These are phyloP conservation scores for Aspergillus cavernicola DNA, from an alignment of 495 filamentous ascomycete genomes.

Conservation along the genomic window DNA sequence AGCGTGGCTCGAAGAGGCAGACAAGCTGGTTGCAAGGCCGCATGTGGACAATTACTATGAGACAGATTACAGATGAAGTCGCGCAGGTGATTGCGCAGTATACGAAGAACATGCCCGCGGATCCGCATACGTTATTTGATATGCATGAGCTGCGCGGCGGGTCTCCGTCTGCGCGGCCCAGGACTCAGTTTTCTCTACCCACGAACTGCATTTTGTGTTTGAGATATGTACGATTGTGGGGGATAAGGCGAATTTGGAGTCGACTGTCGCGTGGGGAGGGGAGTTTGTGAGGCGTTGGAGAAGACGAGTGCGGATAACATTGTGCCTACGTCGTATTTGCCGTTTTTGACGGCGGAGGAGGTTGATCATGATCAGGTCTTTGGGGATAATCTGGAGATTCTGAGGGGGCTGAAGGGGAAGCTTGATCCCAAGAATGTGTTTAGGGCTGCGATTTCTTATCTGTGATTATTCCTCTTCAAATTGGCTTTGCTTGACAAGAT, in stretches of 20 bases:
- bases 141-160: conserved; percentile 30
- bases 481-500: no score
- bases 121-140: conserved; percentile 21
- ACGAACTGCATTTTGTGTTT: conserved; percentile 37
- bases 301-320: conserved; percentile 17
- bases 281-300: conserved; percentile 13
- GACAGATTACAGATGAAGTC: conserved; percentile 18
- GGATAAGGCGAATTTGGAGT: neutral
- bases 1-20: conserved; percentile 14
- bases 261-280: conserved; percentile 25
- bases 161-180: conserved; percentile 9
- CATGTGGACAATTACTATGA: conserved; percentile 21
- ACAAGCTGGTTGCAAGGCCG: conserved; percentile 24
- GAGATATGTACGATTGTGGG: conserved; percentile 28
- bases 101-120: conserved; percentile 23
- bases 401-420: conserved; percentile 27
- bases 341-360: conserved; percentile 11
- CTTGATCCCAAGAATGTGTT: conserved; percentile 33
- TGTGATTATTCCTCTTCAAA: neutral
- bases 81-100: conserved; percentile 20
- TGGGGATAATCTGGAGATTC: conserved; percentile 14
- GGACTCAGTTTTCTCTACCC: conserved; percentile 26
- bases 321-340: conserved; percentile 30
- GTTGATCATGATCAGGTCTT: conserved; percentile 13
- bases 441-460: neutral